phyloP scores from a whole-genome alignment of 306 rosid genomes.

The Datisca glomerata region DNA sequence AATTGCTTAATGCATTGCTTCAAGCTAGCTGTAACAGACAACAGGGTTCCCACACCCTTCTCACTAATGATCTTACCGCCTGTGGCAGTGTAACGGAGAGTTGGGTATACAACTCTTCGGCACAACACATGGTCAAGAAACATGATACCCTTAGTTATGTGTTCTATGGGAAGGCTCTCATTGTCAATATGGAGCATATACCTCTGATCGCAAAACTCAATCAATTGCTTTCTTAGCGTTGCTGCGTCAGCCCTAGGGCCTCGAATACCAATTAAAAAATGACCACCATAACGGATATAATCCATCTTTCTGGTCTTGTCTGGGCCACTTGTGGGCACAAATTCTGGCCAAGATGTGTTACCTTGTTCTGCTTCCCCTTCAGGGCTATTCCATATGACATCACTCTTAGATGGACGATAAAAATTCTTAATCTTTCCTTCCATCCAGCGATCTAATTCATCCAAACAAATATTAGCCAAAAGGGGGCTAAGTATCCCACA shows the following conservation, averaged over 20 bases:
- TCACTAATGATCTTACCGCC: constrained; percentile 96
- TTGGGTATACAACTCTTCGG: constrained; percentile 88
- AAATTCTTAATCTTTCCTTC: constrained; percentile 79
- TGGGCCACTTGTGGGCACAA: constrained; percentile 95
- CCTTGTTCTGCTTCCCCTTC: constrained; percentile 83
- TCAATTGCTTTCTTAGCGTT: constrained; percentile 66
- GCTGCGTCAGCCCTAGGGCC: constrained; percentile 93
- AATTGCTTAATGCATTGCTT: constrained; percentile 87
- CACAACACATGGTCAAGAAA: constrained; percentile 91
- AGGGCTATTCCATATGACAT: constrained; percentile 84
- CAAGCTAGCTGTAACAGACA: constrained; percentile 88
- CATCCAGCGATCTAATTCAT: constrained; percentile 92
- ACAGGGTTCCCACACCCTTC: constrained; percentile 92
- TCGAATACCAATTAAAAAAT: constrained; percentile 73
- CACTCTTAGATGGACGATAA: constrained; percentile 83
- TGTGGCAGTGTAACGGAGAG: constrained; percentile 86
- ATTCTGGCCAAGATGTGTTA: constrained; percentile 98
- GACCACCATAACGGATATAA: constrained; percentile 77
- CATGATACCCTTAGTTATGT: constrained; percentile 94
- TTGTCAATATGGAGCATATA: constrained; percentile 84
- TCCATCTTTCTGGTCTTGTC: constrained; percentile 96
- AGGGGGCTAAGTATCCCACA: constrained; percentile 83
- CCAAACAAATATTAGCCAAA: constrained; percentile 67
- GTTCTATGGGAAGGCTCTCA: constrained; percentile 88
- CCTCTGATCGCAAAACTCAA: constrained; percentile 89